Evolutionary conservation across 208 protist genomes (phyloP).

Genomic region (Leishmania braziliensis): DNA sequence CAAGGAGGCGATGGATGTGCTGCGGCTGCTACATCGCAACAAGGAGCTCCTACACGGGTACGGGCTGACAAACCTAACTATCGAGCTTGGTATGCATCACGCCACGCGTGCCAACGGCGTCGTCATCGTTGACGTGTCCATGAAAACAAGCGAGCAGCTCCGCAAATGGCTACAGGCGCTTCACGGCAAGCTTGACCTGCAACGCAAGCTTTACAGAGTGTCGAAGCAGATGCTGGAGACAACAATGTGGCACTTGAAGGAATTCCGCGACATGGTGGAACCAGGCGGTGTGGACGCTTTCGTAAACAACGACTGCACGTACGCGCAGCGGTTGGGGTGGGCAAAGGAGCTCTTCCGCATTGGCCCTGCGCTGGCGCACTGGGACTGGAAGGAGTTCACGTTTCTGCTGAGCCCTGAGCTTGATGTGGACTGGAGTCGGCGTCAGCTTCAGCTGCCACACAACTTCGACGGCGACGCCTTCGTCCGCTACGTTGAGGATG

Average conservation of each 20-base stretch:
- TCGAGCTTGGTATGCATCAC: slow-evolving; percentile 78
- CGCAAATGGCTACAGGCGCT: slow-evolving; percentile 70
- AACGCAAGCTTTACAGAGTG: slow-evolving; percentile 83
- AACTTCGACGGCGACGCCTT: slow-evolving; percentile 91
- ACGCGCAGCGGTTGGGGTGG: slow-evolving; percentile 88
- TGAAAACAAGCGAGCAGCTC: slow-evolving; percentile 52
- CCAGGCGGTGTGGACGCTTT: slow-evolving; percentile 87
- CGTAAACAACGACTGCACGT: slow-evolving; percentile 87
- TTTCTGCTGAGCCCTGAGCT: slow-evolving; percentile 79
- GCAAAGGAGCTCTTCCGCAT: slow-evolving; percentile 90
- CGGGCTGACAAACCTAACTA: slow-evolving; percentile 76
- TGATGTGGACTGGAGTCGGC: slow-evolving; percentile 81
- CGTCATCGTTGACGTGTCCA: slow-evolving; percentile 64
- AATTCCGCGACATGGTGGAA: slow-evolving; percentile 81
- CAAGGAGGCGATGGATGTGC: slow-evolving; percentile 52
- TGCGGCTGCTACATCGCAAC: slow-evolving; percentile 81
- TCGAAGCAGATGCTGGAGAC: slow-evolving; percentile 90
- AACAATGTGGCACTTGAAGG: slow-evolving; percentile 90
- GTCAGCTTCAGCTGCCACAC: slow-evolving; percentile 72
- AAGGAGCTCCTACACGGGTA: slow-evolving; percentile 69
- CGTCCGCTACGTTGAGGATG: slow-evolving; percentile 85
- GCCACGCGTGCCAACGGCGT: slow-evolving; percentile 90
- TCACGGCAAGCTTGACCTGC: slow-evolving; percentile 73
- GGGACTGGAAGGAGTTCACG: slow-evolving; percentile 91
- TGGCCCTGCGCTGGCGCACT: slow-evolving; percentile 71